Conservation (phyloP, 2,329 filamentous ascomycete species). For the Talaromyces sp. region DNA sequence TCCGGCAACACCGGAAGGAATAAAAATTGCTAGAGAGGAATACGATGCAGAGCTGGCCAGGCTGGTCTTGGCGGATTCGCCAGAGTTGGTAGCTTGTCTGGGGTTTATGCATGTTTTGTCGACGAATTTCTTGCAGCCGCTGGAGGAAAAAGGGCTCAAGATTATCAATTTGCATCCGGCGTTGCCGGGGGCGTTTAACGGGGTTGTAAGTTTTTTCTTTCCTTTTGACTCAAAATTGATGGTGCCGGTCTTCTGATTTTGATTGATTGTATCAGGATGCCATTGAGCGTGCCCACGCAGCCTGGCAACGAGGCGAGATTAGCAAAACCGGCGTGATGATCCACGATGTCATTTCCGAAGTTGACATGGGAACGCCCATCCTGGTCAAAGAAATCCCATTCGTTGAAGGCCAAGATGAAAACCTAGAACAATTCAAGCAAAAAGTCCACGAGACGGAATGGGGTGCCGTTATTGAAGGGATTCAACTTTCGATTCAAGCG, state of each 20-base stretch:
- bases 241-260: not conserved
- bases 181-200: conserved; percentile 68
- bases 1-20: conserved; percentile 46
- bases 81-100: conserved; percentile 72
- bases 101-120: conserved; percentile 86
- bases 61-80: conserved; percentile 58
- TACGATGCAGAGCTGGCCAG: conserved; percentile 73
- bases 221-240: not conserved
- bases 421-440: conserved; percentile 59
- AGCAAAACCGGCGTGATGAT: conserved; percentile 77
- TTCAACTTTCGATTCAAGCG: conserved; percentile 29
- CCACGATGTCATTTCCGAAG: conserved; percentile 73
- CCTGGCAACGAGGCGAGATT: conserved; percentile 63
- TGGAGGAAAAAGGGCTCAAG: conserved; percentile 55
- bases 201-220: conserved; percentile 43
- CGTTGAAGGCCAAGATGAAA: conserved; percentile 56
- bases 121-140: conserved; percentile 60
- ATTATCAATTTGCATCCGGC: conserved; percentile 82
- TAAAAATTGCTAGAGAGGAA: conserved; percentile 50
- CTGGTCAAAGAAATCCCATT: conserved; percentile 62
- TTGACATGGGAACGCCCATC: conserved; percentile 73
- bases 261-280: conserved; percentile 42
- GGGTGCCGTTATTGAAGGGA: conserved; percentile 70
- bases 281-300: conserved; percentile 71
- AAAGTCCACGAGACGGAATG: conserved; percentile 75